Evolutionary conservation across 768 basidiomycete species (phyloP).

Genomic region (Sporobolomyces roseus): DNA sequence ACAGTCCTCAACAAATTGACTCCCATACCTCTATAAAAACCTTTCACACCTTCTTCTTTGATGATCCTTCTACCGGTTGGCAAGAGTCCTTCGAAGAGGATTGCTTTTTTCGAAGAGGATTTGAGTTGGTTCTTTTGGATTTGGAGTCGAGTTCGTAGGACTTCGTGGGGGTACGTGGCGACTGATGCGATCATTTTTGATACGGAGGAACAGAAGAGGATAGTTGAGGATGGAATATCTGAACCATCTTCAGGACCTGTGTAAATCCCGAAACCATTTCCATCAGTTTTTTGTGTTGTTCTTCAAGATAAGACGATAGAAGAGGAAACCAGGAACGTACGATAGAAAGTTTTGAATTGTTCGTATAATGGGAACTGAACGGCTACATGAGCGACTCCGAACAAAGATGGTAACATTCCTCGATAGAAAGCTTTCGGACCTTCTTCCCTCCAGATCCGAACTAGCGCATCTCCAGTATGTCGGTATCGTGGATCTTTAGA

Average conservation of each 20-base stretch:
- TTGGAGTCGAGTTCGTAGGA: constrained; percentile 94
- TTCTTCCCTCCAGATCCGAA: constrained; percentile 84
- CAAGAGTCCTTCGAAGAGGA: constrained; percentile 58
- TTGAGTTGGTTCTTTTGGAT: constrained; percentile 52
- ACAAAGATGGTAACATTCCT: constrained; percentile 82
- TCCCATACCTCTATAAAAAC: constrained; percentile 87
- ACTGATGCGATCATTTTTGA: constrained; percentile 95
- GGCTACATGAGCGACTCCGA: constrained; percentile 90
- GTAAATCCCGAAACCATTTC: constrained; percentile 29
- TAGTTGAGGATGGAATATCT: constrained; percentile 58
- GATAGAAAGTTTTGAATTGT: constrained; percentile 75
- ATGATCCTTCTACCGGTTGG: constrained; percentile 70
- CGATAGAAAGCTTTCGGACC: constrained; percentile 87
- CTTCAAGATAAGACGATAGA: neutral
- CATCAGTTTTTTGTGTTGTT: neutral
- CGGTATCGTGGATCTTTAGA: constrained; percentile 59
- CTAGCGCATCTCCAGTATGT: constrained; percentile 83
- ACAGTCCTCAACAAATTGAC: constrained; percentile 91
- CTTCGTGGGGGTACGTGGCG: constrained; percentile 96
- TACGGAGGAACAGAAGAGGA: constrained; percentile 83
- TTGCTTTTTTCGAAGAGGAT: neutral
- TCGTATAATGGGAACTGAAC: constrained; percentile 98
- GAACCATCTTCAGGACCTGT: constrained; percentile 46
- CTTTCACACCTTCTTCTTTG: constrained; percentile 76
- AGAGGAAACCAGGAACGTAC: constrained; percentile 56